A percentile compares a stretch with the other conserved stretches of the same genome.
Conservation (phyloP, 2,329 filamentous ascomycete species). For the Fusarium nanum region DNA sequence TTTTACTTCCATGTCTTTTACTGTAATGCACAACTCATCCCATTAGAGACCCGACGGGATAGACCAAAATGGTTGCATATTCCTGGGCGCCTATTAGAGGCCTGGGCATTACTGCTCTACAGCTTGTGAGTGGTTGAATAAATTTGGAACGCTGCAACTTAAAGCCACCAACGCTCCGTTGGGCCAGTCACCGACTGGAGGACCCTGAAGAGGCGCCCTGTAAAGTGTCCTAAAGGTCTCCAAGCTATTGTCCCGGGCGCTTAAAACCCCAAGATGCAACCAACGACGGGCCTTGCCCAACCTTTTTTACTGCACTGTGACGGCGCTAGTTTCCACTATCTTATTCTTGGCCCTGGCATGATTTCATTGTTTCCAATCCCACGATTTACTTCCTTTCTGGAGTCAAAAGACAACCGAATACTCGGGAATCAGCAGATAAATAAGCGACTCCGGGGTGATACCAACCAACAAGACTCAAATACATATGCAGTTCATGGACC, state of each 20-base stretch:
- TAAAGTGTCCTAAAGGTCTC: slow-evolving; percentile 12
- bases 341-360: slow-evolving; percentile 12
- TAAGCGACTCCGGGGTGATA: slow-evolving; percentile 12
- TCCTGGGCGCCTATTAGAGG: slow-evolving; percentile 44
- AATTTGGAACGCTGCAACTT: slow-evolving; percentile 44
- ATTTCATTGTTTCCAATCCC: slow-evolving; percentile 2
- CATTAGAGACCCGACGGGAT: not conserved
- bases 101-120: slow-evolving; percentile 24
- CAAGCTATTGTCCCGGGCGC: slow-evolving; percentile 32
- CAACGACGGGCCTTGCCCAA: slow-evolving; percentile 39
- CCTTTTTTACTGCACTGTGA: slow-evolving; percentile 44
- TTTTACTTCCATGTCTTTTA: slow-evolving; percentile 22
- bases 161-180: slow-evolving; percentile 32
- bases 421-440: slow-evolving; percentile 19
- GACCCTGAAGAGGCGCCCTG: slow-evolving; percentile 29
- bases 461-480: not conserved
- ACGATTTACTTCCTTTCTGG: not conserved
- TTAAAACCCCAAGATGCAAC: slow-evolving; percentile 35
- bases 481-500: slow-evolving; percentile 9
- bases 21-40: not conserved
- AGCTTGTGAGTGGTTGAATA: slow-evolving; percentile 44
- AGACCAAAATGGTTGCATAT: not conserved
- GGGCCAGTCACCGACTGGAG: slow-evolving; percentile 7
- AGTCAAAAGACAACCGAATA: slow-evolving; percentile 4
- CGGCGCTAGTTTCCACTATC: slow-evolving; percentile 41